These are phyloP conservation scores for Wallemia ichthyophaga DNA, from an alignment of 1,284 basidiomycete species.

Conservation along the genomic window DNA sequence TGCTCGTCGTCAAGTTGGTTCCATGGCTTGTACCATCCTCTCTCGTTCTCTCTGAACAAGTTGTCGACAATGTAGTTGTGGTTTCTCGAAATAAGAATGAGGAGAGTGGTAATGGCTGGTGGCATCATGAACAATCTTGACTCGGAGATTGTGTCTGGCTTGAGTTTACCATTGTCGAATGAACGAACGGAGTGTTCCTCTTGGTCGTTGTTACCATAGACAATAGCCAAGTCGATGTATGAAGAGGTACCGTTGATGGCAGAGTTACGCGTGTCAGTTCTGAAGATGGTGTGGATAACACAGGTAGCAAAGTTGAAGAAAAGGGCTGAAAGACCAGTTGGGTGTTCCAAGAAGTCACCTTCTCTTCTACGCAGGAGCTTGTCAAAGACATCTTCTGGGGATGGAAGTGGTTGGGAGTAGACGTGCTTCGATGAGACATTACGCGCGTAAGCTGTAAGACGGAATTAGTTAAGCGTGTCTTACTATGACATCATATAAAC, in stretches of 20 bases:
- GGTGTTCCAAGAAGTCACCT: slow-evolving; percentile 35
- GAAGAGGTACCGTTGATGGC: slow-evolving; percentile 34
- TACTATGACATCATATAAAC: not conserved
- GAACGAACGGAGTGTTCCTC: slow-evolving; percentile 25
- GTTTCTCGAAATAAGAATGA: slow-evolving; percentile 37
- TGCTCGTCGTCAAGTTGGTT: slow-evolving; percentile 19
- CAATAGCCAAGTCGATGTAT: slow-evolving; percentile 42
- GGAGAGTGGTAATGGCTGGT: slow-evolving; percentile 32
- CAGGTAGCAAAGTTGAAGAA: slow-evolving; percentile 51
- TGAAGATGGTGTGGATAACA: slow-evolving; percentile 41
- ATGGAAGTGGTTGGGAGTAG: not conserved
- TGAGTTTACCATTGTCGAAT: slow-evolving; percentile 32
- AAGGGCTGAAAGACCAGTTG: slow-evolving; percentile 35
- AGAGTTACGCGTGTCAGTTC: slow-evolving; percentile 26
- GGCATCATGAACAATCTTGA: slow-evolving; percentile 38
- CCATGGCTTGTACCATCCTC: slow-evolving; percentile 4
- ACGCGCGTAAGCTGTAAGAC: not conserved
- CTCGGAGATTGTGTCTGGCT: slow-evolving; percentile 39
- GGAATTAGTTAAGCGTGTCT: not conserved
- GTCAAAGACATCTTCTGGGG: not conserved
- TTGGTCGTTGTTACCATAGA: slow-evolving; percentile 32
- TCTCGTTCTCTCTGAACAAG: slow-evolving; percentile 7
- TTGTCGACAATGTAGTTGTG: slow-evolving; percentile 59
- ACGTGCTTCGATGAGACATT: not conserved
- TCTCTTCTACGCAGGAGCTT: slow-evolving; percentile 1